Percentiles rank a stretch among this genome's conserved stretches.
Conservation (phyloP, 2,329 filamentous ascomycete genomes). For the Zasmidium angulare region DNA sequence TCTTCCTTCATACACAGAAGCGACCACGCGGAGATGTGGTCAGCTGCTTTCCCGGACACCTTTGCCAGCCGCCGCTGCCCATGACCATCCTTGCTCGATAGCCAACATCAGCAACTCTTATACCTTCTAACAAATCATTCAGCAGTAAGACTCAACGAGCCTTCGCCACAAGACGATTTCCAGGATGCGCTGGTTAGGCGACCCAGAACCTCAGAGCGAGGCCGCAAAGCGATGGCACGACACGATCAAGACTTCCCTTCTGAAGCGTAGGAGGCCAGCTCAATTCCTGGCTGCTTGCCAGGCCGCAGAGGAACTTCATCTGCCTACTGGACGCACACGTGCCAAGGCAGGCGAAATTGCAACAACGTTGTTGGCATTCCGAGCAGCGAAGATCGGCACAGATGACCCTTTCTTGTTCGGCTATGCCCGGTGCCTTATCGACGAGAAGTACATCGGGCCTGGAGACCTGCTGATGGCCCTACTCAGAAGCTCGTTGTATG, state of each 20-base stretch:
- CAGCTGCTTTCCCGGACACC: neutral
- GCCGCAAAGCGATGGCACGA: conserved; percentile 8
- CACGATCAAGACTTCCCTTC: conserved; percentile 8
- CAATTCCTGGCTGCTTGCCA: conserved; percentile 15
- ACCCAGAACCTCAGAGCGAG: neutral
- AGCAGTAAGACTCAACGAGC: neutral
- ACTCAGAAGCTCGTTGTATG: conserved; percentile 27
- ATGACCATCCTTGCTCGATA: neutral
- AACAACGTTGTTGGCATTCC: conserved; percentile 25
- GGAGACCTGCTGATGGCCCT: conserved; percentile 32
- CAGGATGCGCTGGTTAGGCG: neutral
- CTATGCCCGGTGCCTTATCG: conserved; percentile 30
- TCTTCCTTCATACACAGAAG: neutral
- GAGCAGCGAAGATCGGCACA: conserved; percentile 14
- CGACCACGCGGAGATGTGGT: neutral
- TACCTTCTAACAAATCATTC: neutral
- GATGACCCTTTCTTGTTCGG: conserved; percentile 32
- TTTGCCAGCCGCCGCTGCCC: neutral
- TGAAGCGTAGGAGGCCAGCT: conserved; percentile 2
- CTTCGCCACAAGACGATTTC: neutral
- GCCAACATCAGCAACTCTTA: neutral
- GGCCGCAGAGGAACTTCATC: conserved; percentile 17
- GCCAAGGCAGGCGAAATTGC: conserved; percentile 22
- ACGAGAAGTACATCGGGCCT: conserved; percentile 22
- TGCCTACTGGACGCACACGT: neutral